Percentiles rank a stretch among this genome's conserved stretches.
phyloP scores from a whole-genome alignment of 2,329 filamentous ascomycete species.

The Pyricularia grisea region DNA sequence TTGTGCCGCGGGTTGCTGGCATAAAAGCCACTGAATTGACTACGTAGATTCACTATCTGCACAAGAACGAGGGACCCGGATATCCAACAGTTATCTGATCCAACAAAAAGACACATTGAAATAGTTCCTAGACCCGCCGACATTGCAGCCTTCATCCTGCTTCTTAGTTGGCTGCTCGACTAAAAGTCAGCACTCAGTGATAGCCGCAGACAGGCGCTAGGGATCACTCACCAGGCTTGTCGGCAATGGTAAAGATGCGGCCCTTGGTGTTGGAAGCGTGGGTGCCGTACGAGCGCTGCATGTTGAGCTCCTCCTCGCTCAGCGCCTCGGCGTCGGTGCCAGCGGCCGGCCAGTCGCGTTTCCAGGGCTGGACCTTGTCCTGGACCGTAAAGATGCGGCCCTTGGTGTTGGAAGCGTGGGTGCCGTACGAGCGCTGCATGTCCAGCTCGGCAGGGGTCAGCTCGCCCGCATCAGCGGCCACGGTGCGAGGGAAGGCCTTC shows the following conservation, averaged over 20 bases:
- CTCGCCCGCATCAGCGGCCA: neutral
- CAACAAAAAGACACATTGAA: too few species aligned
- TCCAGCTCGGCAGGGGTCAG: constrained; percentile 68
- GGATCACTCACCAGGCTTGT: neutral
- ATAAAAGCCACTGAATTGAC: too few species aligned
- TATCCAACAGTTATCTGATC: too few species aligned
- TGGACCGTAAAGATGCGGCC: constrained; percentile 9
- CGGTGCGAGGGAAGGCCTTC: neutral
- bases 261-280: constrained; percentile 14
- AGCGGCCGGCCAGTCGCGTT: neutral
- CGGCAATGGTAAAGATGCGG: constrained; percentile 8
- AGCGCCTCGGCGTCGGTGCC: neutral
- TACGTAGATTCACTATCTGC: too few species aligned
- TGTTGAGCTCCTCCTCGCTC: neutral
- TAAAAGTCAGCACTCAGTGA: neutral
- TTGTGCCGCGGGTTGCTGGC: too few species aligned
- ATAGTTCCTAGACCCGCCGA: too few species aligned
- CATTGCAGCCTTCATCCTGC: too few species aligned
- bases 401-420: constrained; percentile 13
- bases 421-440: constrained; percentile 21
- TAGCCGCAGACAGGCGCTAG: neutral
- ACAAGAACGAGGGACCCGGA: too few species aligned
- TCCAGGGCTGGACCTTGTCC: constrained; percentile 1
- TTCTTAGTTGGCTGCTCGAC: neutral
- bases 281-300: constrained; percentile 11